A percentile compares a stretch with the other conserved stretches of the same genome.
Conservation (phyloP, 352 stramenopile genomes). For the Phytopythium oedochilum region DNA sequence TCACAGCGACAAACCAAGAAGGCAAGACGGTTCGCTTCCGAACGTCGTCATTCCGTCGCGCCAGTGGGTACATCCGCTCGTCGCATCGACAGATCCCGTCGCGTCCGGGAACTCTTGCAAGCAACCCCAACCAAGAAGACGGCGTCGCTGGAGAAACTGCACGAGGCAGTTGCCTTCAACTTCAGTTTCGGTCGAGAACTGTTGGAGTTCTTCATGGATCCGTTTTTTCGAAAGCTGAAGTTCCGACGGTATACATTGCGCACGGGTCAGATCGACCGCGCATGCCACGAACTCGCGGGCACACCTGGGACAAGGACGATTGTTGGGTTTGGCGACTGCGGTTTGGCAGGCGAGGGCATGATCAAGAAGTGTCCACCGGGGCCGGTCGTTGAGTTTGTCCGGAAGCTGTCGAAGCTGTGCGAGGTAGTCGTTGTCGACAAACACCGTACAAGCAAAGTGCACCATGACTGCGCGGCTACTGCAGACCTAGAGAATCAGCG, state of each 20-base stretch:
- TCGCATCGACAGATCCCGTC: background rate
- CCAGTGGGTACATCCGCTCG: background rate
- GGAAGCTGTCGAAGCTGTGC: slow-evolving; percentile 2
- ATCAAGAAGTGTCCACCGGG: background rate
- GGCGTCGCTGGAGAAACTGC: background rate
- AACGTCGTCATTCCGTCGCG: background rate
- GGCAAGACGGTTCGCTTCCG: background rate
- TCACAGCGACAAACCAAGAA: background rate
- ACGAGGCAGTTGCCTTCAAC: no score
- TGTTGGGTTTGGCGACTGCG: slow-evolving; percentile 1
- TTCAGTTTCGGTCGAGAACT: background rate
- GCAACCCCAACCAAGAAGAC: slow-evolving; percentile 2
- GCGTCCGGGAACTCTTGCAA: background rate
- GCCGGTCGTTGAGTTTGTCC: background rate
- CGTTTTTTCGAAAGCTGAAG: background rate
- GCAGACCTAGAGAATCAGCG: background rate
- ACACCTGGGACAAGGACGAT: background rate
- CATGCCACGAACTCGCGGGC: background rate
- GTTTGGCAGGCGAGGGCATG: background rate
- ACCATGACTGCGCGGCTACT: slow-evolving; percentile 3
- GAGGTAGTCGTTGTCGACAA: slow-evolving; percentile 9
- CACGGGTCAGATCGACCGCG: background rate
- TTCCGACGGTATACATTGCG: background rate
- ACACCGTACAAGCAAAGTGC: slow-evolving; percentile 2
- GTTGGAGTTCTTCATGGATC: background rate